These are phyloP conservation scores for Massariosphaeria phaeospora DNA, from an alignment of 495 filamentous ascomycete species.

Conservation along the genomic window DNA sequence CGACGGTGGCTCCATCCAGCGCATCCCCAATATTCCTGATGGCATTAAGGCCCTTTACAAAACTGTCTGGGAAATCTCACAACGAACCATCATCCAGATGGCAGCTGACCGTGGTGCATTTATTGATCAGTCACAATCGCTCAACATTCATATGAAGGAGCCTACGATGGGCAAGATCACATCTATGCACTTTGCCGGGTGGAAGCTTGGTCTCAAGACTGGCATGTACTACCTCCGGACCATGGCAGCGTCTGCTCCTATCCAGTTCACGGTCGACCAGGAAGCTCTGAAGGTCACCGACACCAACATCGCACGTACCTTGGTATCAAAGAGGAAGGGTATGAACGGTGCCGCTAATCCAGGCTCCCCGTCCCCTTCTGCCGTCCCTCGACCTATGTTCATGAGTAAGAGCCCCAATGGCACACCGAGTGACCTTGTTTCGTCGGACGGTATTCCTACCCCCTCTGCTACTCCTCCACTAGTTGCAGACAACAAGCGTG, in stretches of 20 bases:
- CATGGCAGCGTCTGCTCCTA: slow-evolving; percentile 91
- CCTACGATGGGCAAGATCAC: slow-evolving; percentile 99
- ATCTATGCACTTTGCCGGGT: slow-evolving; percentile 97
- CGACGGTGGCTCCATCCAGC: slow-evolving; percentile 91
- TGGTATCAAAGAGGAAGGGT: slow-evolving; percentile 61
- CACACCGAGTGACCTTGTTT: slow-evolving; percentile 35
- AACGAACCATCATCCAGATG: slow-evolving; percentile 93
- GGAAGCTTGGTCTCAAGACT: slow-evolving; percentile 98
- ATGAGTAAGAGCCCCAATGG: slow-evolving; percentile 49
- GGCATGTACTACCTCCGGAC: slow-evolving; percentile 99
- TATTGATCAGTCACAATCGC: slow-evolving; percentile 96
- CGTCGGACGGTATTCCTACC: slow-evolving; percentile 56
- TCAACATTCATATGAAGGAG: slow-evolving; percentile 99
- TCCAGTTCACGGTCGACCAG: slow-evolving; percentile 99
- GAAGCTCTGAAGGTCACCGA: slow-evolving; percentile 87
- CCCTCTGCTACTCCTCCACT: slow-evolving; percentile 58
- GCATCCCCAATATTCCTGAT: slow-evolving; percentile 88
- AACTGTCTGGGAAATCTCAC: slow-evolving; percentile 99
- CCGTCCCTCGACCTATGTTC: slow-evolving; percentile 59
- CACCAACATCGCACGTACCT: slow-evolving; percentile 65
- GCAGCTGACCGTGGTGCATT: slow-evolving; percentile 95
- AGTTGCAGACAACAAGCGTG: slow-evolving; percentile 40
- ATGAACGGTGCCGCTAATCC: slow-evolving; percentile 36
- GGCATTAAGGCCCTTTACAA: slow-evolving; percentile 98
- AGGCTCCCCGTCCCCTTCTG: slow-evolving; percentile 44